A percentile compares a stretch with the other conserved stretches of the same genome.
phyloP scores from a whole-genome alignment of 2,329 filamentous ascomycete genomes.

The Phyllosticta citrichinensis region DNA sequence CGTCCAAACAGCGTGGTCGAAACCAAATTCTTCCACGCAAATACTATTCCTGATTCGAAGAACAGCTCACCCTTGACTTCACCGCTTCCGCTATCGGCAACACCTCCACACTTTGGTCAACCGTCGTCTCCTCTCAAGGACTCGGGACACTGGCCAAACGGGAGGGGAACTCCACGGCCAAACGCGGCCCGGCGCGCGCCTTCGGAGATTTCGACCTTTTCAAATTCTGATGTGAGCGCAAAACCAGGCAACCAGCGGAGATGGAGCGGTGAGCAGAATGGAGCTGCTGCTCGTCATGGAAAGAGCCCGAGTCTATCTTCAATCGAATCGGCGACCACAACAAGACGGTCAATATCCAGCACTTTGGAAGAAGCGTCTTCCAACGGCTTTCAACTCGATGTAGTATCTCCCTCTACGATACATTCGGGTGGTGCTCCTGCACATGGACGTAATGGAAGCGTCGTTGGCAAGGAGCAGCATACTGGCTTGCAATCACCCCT shows the following conservation, averaged over 20 bases:
- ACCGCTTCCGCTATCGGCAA: slow-evolving; percentile 19
- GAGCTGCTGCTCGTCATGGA: slow-evolving; percentile 21
- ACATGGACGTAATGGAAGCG: neutral
- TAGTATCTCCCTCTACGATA: slow-evolving; percentile 8
- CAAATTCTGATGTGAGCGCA: slow-evolving; percentile 4
- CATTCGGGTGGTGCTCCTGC: neutral
- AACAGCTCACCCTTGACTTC: slow-evolving; percentile 21
- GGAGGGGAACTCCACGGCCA: slow-evolving; percentile 38
- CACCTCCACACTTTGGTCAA: slow-evolving; percentile 18
- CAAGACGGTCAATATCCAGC: slow-evolving; percentile 17
- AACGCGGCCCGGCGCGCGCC: slow-evolving; percentile 22
- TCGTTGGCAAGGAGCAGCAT: neutral
- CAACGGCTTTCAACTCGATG: slow-evolving; percentile 21
- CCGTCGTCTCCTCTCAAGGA: slow-evolving; percentile 38
- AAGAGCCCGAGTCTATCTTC: slow-evolving; percentile 37
- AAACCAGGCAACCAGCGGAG: slow-evolving; percentile 15
- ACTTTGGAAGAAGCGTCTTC: slow-evolving; percentile 18
- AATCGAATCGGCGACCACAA: slow-evolving; percentile 31
- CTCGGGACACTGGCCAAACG: slow-evolving; percentile 38
- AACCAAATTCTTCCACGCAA: slow-evolving; percentile 66
- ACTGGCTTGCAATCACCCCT: slow-evolving; percentile 9
- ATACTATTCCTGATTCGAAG: slow-evolving; percentile 37
- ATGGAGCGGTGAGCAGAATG: slow-evolving; percentile 24
- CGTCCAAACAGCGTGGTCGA: slow-evolving; percentile 14
- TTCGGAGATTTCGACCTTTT: slow-evolving; percentile 15